Percentiles rank a stretch among this genome's conserved stretches.
Evolutionary conservation across 129 eudicot genomes (phyloP).

Genomic region (Helianthus annuus): HanXRQr2.0-SUNRISE NC_035433.2:81584109-81584608

Average conservation of each 20-base stretch:
- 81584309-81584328: neutral
- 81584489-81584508: too few species aligned
- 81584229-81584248: neutral
- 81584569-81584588: slow-evolving; percentile 58
- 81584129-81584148: neutral
- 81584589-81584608: slow-evolving; percentile 74
- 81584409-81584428: too few species aligned
- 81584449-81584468: too few species aligned
- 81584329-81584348: neutral
- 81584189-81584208: slow-evolving; percentile 69
- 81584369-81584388: too few species aligned
- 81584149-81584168: slow-evolving; percentile 49
- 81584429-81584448: too few species aligned
- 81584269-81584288: neutral
- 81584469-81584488: too few species aligned
- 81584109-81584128: neutral
- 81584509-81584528: too few species aligned
- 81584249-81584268: neutral
- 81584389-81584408: too few species aligned
- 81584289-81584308: neutral
- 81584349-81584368: too few species aligned
- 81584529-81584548: neutral
- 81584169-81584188: slow-evolving; percentile 80
- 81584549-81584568: neutral
- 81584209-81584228: slow-evolving; percentile 50